These are phyloP conservation scores for Saccharomycopsis javanensis DNA, from an alignment of 805 yeast species.

Conservation along the genomic window DNA sequence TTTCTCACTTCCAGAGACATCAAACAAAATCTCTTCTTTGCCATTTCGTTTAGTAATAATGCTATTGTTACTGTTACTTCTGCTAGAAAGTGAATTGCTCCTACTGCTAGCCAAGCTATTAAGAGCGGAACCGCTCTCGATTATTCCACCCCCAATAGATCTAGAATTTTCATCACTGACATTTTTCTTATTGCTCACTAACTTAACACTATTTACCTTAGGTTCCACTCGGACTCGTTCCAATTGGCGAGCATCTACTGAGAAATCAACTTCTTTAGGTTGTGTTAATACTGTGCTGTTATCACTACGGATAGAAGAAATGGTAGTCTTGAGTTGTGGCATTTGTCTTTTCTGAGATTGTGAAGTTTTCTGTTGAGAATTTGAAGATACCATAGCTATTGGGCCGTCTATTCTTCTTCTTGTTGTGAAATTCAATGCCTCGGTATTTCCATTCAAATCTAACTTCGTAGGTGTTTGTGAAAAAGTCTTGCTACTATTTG, in stretches of 20 bases:
- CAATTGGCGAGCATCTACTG: background rate
- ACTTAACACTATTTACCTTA: background rate
- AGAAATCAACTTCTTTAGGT: background rate
- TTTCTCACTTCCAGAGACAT: background rate
- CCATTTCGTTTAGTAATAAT: background rate
- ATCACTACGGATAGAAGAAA: background rate
- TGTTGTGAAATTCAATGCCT: background rate
- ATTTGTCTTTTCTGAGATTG: background rate
- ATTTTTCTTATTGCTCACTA: background rate
- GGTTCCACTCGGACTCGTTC: background rate
- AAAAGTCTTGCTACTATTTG: background rate
- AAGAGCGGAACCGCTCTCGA: background rate
- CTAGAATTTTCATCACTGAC: background rate
- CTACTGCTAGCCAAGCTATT: background rate
- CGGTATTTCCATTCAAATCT: background rate
- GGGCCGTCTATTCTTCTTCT: background rate
- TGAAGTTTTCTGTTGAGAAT: background rate
- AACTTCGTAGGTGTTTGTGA: background rate
- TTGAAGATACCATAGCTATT: background rate
- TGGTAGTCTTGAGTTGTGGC: background rate
- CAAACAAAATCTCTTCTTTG: background rate
- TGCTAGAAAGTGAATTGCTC: background rate
- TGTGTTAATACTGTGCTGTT: background rate
- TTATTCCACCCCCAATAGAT: background rate
- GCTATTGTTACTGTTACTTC: background rate